A percentile compares a stretch with the other conserved stretches of the same genome.
Evolutionary conservation across 148 eudicot genomes (phyloP).

Genomic region (Cornus florida): DNA sequence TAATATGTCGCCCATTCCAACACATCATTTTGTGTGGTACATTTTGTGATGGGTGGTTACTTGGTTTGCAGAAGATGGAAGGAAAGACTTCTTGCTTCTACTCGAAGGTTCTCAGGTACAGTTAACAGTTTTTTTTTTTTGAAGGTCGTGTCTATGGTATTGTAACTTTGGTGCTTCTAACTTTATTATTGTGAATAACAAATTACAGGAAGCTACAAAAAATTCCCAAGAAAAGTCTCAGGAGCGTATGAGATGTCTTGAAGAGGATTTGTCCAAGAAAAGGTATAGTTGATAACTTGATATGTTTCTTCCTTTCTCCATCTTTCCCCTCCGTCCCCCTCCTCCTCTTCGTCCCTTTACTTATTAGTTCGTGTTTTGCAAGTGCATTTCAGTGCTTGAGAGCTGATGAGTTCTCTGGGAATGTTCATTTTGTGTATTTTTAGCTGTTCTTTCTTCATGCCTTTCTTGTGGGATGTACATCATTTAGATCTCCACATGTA

Average conservation of each 20-base stretch:
- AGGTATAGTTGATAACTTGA: conserved; percentile 29
- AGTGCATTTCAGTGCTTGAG: too few relatives aligned
- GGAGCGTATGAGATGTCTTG: conserved; percentile 67
- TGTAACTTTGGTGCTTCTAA: background rate
- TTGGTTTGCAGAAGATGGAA: conserved; percentile 40
- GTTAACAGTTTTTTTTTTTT: background rate
- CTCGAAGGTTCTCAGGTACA: conserved; percentile 58
- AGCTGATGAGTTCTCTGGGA: too few relatives aligned
- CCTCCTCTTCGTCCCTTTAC: background rate
- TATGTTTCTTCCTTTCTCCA: background rate
- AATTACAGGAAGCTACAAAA: conserved; percentile 48
- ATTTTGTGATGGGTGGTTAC: too few relatives aligned
- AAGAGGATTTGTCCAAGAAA: conserved; percentile 57
- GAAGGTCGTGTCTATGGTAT: background rate
- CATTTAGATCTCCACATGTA: background rate
- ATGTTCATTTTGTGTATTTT: background rate
- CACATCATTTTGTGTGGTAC: too few relatives aligned
- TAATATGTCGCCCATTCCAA: background rate
- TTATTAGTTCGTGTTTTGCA: background rate
- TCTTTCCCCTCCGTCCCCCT: background rate
- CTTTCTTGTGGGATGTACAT: background rate
- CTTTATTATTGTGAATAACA: background rate
- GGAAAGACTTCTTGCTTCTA: conserved; percentile 51
- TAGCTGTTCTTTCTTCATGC: too few relatives aligned
- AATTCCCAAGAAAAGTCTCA: conserved; percentile 57